Percentiles rank a stretch among this genome's conserved stretches.
phyloP scores from a whole-genome alignment of 352 stramenopile species.

The Globisporangium perplexum region DNA sequence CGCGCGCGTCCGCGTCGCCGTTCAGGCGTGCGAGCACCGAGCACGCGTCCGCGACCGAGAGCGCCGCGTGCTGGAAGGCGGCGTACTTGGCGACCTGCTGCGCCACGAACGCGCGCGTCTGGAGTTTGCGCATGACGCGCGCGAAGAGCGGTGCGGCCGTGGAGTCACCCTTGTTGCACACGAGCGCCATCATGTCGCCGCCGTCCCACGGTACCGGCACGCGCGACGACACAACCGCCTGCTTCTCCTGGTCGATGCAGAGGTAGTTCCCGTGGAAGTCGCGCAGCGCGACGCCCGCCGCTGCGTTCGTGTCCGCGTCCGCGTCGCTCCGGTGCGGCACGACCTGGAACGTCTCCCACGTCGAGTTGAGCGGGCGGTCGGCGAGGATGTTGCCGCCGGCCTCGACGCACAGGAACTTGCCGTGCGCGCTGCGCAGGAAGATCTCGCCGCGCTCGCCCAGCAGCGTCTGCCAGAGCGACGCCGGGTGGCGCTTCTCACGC shows the following conservation, averaged over 20 bases:
- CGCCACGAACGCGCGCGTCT: slow-evolving; percentile 50
- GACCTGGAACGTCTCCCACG: slow-evolving; percentile 86
- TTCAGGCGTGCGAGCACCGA: slow-evolving; percentile 54
- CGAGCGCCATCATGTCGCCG: slow-evolving; percentile 60
- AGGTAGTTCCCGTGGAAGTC: slow-evolving; percentile 80
- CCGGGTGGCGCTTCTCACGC: slow-evolving; percentile 16
- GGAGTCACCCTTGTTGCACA: slow-evolving; percentile 50
- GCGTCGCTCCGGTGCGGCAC: slow-evolving; percentile 65
- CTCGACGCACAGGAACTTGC: slow-evolving; percentile 84
- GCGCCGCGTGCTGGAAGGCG: slow-evolving; percentile 38
- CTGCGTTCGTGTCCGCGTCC: too few relatives aligned
- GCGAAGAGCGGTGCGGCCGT: slow-evolving; percentile 35
- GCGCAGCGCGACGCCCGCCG: slow-evolving; percentile 67
- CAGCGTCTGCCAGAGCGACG: slow-evolving; percentile 73
- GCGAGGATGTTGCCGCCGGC: slow-evolving; percentile 65
- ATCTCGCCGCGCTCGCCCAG: slow-evolving; percentile 50
- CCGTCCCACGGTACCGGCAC: slow-evolving; percentile 67
- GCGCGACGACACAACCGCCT: slow-evolving; percentile 33
- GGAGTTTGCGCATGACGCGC: slow-evolving; percentile 74
- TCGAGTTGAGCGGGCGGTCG: slow-evolving; percentile 69
- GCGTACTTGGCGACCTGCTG: slow-evolving; percentile 40
- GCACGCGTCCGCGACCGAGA: slow-evolving; percentile 60
- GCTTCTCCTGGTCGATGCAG: slow-evolving; percentile 44
- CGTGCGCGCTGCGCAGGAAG: slow-evolving; percentile 66
- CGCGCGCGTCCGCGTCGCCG: slow-evolving; percentile 31